Percentiles rank a stretch among this genome's conserved stretches.
phyloP scores from a whole-genome alignment of 2,329 filamentous ascomycete species.

The Colletotrichum cuscutae region DNA sequence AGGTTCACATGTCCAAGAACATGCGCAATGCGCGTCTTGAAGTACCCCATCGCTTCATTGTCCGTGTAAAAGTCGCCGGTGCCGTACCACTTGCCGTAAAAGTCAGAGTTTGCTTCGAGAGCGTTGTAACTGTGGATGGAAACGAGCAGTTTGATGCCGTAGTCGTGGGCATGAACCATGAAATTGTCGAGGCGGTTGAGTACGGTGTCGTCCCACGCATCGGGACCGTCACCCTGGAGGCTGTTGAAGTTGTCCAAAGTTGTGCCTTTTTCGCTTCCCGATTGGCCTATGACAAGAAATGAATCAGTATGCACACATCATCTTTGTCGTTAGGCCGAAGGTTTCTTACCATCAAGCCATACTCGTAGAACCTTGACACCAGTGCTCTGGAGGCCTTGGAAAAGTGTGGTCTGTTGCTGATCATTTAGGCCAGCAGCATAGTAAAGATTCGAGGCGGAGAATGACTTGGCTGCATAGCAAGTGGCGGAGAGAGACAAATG shows the following conservation, averaged over 20 bases:
- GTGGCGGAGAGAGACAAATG: not conserved
- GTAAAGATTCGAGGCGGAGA: constrained; percentile 41
- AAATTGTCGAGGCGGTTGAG: constrained; percentile 32
- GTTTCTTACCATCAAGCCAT: not conserved
- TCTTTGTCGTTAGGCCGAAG: not conserved
- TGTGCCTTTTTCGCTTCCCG: not conserved
- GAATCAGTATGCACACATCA: too few species aligned
- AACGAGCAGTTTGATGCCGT: constrained; percentile 35
- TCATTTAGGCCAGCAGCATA: constrained; percentile 40
- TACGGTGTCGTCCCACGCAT: constrained; percentile 32
- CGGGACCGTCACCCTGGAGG: constrained; percentile 23
- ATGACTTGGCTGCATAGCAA: constrained; percentile 22
- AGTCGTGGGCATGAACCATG: constrained; percentile 28
- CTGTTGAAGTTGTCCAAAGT: not conserved
- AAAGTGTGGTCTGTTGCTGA: constrained; percentile 35
- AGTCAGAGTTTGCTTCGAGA: constrained; percentile 19
- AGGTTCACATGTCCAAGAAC: constrained; percentile 31
- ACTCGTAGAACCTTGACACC: not conserved
- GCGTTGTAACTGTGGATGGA: constrained; percentile 36
- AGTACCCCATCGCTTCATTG: constrained; percentile 22
- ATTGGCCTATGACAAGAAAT: not conserved
- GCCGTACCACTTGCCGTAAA: constrained; percentile 34
- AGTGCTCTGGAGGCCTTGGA: constrained; percentile 36
- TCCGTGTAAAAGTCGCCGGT: constrained; percentile 32
- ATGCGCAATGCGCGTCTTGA: constrained; percentile 31